A percentile compares a stretch with the other conserved stretches of the same genome.
phyloP scores from a whole-genome alignment of 495 filamentous ascomycete species.

The Hypoxylon fuscum region DNA sequence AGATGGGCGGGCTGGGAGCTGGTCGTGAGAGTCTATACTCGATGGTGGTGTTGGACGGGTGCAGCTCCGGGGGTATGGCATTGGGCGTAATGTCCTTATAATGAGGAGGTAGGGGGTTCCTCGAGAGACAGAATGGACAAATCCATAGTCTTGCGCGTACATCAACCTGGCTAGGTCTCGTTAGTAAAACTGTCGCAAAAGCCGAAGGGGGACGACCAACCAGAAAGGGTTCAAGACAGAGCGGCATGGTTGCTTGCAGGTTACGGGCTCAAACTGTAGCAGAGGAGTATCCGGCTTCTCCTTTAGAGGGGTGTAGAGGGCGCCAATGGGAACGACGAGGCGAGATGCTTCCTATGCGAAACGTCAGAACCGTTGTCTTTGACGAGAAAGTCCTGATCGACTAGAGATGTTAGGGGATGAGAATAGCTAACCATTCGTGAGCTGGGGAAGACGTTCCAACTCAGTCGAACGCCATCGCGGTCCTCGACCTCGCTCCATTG shows the following conservation, averaged over 20 bases:
- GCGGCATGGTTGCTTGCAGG: constrained; percentile 95
- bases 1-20: constrained; percentile 93
- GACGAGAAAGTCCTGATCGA: constrained; percentile 37
- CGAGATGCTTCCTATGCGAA: constrained; percentile 85
- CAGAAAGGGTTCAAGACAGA: constrained; percentile 97
- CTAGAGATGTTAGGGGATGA: constrained; percentile 24
- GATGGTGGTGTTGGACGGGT: constrained; percentile 93
- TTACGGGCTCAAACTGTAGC: constrained; percentile 95
- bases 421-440: constrained; percentile 89
- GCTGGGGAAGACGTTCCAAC: constrained; percentile 99
- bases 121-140: constrained; percentile 96
- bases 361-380: no score
- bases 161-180: constrained; percentile 81
- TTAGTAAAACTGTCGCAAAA: constrained; percentile 36
- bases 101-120: constrained; percentile 94
- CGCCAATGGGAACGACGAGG: constrained; percentile 96
- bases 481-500: constrained; percentile 98
- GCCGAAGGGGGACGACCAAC: constrained; percentile 56
- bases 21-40: constrained; percentile 95
- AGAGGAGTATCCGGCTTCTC: constrained; percentile 90
- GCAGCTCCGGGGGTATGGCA: constrained; percentile 93
- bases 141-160: constrained; percentile 96
- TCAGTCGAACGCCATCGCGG: constrained; percentile 93
- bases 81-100: constrained; percentile 99
- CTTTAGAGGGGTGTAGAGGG: constrained; percentile 95